A percentile compares a stretch with the other conserved stretches of the same genome.
Conservation (phyloP, 805 yeast genomes). For the Cyberlindnera americana region DNA sequence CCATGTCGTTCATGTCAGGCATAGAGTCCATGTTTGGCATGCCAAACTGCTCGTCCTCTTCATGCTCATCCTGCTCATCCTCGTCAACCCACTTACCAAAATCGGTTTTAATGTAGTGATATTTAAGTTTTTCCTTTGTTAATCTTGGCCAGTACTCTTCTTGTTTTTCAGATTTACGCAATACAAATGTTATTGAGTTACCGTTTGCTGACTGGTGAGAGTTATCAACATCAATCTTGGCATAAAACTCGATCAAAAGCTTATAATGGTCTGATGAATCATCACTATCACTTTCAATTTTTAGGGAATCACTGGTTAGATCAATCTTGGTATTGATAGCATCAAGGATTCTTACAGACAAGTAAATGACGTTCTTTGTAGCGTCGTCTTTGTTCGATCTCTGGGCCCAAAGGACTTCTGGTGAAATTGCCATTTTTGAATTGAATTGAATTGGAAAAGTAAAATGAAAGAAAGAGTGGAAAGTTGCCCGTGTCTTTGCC, state of each 20-base stretch:
- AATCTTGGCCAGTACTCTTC: slow-evolving; percentile 95
- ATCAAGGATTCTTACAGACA: slow-evolving; percentile 74
- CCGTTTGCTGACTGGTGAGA: slow-evolving; percentile 58
- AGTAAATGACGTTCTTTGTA: slow-evolving; percentile 67
- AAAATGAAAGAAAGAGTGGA: background rate
- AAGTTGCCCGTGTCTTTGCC: background rate
- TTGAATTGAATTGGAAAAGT: background rate
- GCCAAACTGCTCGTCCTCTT: slow-evolving; percentile 29
- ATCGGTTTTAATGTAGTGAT: slow-evolving; percentile 84
- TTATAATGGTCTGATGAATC: slow-evolving; percentile 48
- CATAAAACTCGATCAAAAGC: slow-evolving; percentile 70
- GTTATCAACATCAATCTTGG: slow-evolving; percentile 63
- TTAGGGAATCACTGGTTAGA: slow-evolving; percentile 52
- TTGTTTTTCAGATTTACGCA: slow-evolving; percentile 64
- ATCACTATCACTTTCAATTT: slow-evolving; percentile 49
- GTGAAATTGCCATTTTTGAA: slow-evolving; percentile 19
- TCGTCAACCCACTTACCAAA: slow-evolving; percentile 98
- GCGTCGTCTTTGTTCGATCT: slow-evolving; percentile 76
- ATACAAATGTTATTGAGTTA: slow-evolving; percentile 52
- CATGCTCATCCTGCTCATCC: slow-evolving; percentile 74
- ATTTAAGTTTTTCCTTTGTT: slow-evolving; percentile 79
- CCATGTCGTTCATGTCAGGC: slow-evolving; percentile 23
- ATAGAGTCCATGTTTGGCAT: slow-evolving; percentile 25
- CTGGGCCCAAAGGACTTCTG: slow-evolving; percentile 86
- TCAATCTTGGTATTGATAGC: slow-evolving; percentile 59